Evolutionary conservation across 1,284 basidiomycete genomes (phyloP).

Genomic region (Ceratobasidium sp.): DNA sequence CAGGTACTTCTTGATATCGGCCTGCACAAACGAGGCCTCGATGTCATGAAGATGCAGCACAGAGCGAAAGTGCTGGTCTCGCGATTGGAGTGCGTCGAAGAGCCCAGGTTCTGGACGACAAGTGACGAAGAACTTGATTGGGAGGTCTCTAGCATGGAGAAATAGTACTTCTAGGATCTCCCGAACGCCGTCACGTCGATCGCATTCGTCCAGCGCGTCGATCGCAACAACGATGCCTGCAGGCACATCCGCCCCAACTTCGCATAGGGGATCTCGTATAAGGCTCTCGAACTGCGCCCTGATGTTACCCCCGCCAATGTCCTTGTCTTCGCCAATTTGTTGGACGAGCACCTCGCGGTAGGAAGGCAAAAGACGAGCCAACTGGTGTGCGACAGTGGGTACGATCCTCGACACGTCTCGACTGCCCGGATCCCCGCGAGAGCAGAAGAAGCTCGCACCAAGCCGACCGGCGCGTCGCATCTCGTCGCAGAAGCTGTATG

Average conservation of each 20-base stretch:
- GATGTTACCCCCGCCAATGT: no score
- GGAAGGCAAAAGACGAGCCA: slow-evolving; percentile 1
- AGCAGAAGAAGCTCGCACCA: slow-evolving; percentile 52
- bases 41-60: slow-evolving; percentile 26
- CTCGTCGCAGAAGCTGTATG: slow-evolving; percentile 47
- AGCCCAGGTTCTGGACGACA: neutral
- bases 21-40: slow-evolving; percentile 36
- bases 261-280: neutral
- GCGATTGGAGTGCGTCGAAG: neutral
- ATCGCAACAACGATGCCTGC: neutral
- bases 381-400: slow-evolving; percentile 39
- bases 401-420: slow-evolving; percentile 24
- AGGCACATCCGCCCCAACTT: neutral
- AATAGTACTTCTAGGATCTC: neutral
- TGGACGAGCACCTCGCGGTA: neutral
- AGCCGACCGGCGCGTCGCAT: slow-evolving; percentile 42
- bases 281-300: neutral
- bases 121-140: slow-evolving; percentile 20
- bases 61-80: neutral
- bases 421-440: slow-evolving; percentile 44
- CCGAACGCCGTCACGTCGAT: neutral
- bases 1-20: slow-evolving; percentile 40
- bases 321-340: neutral
- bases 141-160: neutral
- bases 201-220: slow-evolving; percentile 18